Evolutionary conservation across 768 basidiomycete species (phyloP).

Genomic region (Trametes coccinea): DNA sequence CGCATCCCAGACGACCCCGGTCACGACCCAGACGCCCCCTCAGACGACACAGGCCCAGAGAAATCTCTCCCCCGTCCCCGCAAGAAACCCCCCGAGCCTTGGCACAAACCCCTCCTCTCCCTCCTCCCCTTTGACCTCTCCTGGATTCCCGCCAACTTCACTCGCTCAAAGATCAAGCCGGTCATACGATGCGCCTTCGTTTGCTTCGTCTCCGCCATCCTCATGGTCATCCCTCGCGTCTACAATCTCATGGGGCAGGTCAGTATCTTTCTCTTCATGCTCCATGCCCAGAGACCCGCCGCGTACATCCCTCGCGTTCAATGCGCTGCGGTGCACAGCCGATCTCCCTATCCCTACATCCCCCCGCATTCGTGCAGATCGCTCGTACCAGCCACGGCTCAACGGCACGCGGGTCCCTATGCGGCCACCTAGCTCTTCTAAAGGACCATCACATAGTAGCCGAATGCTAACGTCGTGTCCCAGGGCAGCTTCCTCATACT

Average conservation of each 20-base stretch:
- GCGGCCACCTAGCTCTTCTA: no score
- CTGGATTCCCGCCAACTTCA: conserved; percentile 63
- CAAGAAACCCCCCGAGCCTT: not conserved
- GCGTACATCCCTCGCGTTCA: no score
- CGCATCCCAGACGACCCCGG: conserved; percentile 10
- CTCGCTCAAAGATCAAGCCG: conserved; percentile 61
- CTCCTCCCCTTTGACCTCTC: conserved; percentile 36
- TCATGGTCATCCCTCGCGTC: conserved; percentile 57
- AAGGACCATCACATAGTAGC: no score
- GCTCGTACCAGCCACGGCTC: no score
- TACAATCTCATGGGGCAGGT: conserved; percentile 60
- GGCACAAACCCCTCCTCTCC: conserved; percentile 2
- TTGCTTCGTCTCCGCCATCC: conserved; percentile 59
- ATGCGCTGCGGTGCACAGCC: not conserved
- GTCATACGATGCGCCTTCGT: conserved; percentile 61
- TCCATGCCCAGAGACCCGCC: no score
- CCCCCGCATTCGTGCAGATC: no score
- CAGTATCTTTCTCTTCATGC: not conserved
- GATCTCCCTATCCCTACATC: no score
- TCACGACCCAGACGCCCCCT: not conserved
- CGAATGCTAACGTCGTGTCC: conserved; percentile 5
- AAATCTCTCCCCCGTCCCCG: not conserved
- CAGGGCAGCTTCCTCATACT: conserved; percentile 68
- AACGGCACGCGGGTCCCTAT: no score
- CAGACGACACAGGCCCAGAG: not conserved